These are phyloP conservation scores for Pleurotus sapidus DNA, from an alignment of 768 basidiomycete genomes.

Conservation along the genomic window DNA sequence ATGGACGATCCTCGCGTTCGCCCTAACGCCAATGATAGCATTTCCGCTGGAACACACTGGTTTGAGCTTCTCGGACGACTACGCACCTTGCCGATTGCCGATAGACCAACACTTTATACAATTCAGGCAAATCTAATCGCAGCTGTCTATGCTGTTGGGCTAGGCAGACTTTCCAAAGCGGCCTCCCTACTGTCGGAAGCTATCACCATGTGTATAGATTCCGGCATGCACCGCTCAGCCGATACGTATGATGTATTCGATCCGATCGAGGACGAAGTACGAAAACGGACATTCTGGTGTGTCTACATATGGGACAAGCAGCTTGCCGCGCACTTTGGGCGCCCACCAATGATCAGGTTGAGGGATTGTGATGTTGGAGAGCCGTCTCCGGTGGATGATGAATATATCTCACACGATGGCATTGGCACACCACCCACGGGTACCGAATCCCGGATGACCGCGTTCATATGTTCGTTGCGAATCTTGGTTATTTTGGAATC, in stretches of 20 bases:
- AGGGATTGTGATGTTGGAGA: constrained; percentile 92
- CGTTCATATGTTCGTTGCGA: constrained; percentile 74
- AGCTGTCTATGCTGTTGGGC: constrained; percentile 90
- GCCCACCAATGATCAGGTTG: constrained; percentile 82
- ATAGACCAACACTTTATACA: constrained; percentile 87
- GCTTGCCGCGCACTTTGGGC: constrained; percentile 82
- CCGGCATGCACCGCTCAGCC: constrained; percentile 83
- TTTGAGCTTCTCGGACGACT: constrained; percentile 86
- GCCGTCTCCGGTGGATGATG: constrained; percentile 83
- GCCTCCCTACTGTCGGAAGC: constrained; percentile 85
- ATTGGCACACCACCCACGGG: constrained; percentile 66
- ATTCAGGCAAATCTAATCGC: constrained; percentile 89
- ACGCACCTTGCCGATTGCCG: constrained; percentile 84
- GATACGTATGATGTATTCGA: constrained; percentile 88
- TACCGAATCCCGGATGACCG: constrained; percentile 72
- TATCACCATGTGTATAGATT: constrained; percentile 84
- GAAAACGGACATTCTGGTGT: constrained; percentile 96
- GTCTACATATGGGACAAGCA: constrained; percentile 98
- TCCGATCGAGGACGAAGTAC: constrained; percentile 85
- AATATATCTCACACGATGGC: constrained; percentile 77
- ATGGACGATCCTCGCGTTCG: constrained; percentile 91
- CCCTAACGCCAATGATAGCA: constrained; percentile 75
- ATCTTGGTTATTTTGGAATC: constrained; percentile 88
- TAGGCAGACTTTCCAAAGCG: constrained; percentile 85
- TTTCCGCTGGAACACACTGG: constrained; percentile 89